Evolutionary conservation across 805 yeast genomes (phyloP).

Genomic region (Candida multigemmis): DNA sequence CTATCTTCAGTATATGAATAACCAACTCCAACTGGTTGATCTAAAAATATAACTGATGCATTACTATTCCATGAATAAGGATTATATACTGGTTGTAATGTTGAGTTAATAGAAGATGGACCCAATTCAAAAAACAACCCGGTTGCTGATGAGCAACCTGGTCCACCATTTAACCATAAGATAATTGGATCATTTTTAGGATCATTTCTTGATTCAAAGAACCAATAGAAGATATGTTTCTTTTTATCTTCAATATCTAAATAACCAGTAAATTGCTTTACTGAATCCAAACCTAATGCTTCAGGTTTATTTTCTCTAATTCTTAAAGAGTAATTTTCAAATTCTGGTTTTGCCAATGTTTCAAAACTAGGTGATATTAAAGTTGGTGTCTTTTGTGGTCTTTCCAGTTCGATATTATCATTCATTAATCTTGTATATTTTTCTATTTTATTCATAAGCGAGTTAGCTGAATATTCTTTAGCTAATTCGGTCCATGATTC

Average conservation of each 20-base stretch:
- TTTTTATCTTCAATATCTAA: conserved; percentile 23
- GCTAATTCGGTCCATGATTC: too few relatives aligned
- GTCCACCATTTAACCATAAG: conserved; percentile 94
- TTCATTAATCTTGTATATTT: too few relatives aligned
- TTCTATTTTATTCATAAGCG: too few relatives aligned
- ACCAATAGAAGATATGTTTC: conserved; percentile 90
- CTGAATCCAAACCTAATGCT: conserved; percentile 25
- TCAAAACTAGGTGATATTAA: conserved; percentile 6
- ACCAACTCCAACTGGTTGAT: conserved; percentile 92
- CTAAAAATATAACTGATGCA: conserved; percentile 84
- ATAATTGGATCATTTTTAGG: conserved; percentile 81
- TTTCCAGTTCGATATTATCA: too few relatives aligned
- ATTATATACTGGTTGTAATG: conserved; percentile 64
- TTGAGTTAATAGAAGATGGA: conserved; percentile 64
- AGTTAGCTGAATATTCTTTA: too few relatives aligned
- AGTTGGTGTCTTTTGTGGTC: too few relatives aligned
- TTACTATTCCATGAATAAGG: conserved; percentile 87
- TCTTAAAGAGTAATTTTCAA: conserved; percentile 17
- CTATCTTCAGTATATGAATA: conserved; percentile 67
- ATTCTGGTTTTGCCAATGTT: conserved; percentile 10
- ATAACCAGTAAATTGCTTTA: conserved; percentile 30
- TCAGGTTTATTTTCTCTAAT: conserved; percentile 25
- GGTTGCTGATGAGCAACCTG: conserved; percentile 89
- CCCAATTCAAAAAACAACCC: conserved; percentile 91
- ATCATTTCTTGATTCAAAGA: conserved; percentile 84